Evolutionary conservation across 768 basidiomycete genomes (phyloP), one percentile per base, ranked within the genome.

Genomic region (Leccinum broughii): DNA sequence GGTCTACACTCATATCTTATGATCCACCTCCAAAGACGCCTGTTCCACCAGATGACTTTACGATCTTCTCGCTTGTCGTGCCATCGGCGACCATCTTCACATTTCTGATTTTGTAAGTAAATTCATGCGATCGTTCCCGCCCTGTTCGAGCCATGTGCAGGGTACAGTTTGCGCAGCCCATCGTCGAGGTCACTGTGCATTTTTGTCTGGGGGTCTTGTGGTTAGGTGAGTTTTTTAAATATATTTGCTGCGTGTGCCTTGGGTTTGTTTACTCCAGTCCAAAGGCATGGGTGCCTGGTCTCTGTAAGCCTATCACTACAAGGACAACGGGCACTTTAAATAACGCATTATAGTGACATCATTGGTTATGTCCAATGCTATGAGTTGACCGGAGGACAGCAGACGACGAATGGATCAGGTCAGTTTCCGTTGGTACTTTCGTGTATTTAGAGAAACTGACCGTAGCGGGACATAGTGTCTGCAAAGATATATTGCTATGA

Each of bases 241-340:
- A 41, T 0, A 0, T 20, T 52, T 34, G n/a, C 35, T 52, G 28
- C 35, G 10, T 41, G 11, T 51, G 15, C 0, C 14, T 41, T n/a
- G 10, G 17, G 26, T 30, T 46, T 48, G 49, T 26, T 73, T 30
- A 62, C n/a, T 6, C 62, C 57, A 44, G 22, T 58, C 20, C 14
- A 60, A 66, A 91, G 90, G 86, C 24, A 83, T 89, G 84, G 90
- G 81, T 34, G 84, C 90, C 17, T 92, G 90, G 89, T 76, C 88
- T 24, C 80, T 81, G 89, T 91, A 72, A 72, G 84, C 55, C 26
- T 39, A 65, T 59, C 48, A 17, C 51, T 50, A 6, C 20, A 14
- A 11, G n/a, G 3, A 51, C 8, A 26, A 20, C 52, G 41, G 41
- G 26, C 20, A 50, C 24, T 39, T 13, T 55, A 39, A 62, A 62